Evolutionary conservation across 2,329 filamentous ascomycete species (phyloP).

Genomic region (Ilyonectria destructans): DNA sequence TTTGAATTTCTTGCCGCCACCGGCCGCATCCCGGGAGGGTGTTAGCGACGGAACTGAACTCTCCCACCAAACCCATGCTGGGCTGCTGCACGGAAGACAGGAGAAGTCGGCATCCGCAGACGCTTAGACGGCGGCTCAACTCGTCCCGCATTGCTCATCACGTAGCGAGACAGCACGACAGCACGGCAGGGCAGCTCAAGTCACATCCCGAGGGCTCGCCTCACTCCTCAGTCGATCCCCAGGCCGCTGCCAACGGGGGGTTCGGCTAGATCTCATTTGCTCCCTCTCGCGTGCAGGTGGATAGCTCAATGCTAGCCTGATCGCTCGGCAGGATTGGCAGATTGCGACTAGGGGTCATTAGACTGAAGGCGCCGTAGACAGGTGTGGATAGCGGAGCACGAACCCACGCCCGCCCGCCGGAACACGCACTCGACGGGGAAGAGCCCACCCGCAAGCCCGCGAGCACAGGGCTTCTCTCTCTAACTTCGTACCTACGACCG

Average conservation of each 20-base stretch:
- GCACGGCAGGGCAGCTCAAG: neutral
- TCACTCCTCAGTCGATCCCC: slow-evolving; percentile 45
- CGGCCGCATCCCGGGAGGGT: neutral
- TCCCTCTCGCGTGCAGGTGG: slow-evolving; percentile 47
- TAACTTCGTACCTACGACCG: neutral
- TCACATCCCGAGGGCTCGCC: slow-evolving; percentile 31
- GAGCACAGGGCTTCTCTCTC: slow-evolving; percentile 1
- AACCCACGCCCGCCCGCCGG: neutral
- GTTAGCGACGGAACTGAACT: neutral
- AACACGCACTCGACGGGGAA: slow-evolving; percentile 7
- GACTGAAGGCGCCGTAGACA: neutral
- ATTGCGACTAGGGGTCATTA: slow-evolving; percentile 43
- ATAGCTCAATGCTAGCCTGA: slow-evolving; percentile 47
- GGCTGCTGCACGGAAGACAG: neutral
- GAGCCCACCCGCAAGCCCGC: neutral
- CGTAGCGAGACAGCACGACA: neutral
- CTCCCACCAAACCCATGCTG: neutral
- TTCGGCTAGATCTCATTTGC: slow-evolving; percentile 49
- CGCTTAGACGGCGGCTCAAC: neutral
- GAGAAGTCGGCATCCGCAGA: too few relatives aligned
- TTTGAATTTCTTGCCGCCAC: neutral
- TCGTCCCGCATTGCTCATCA: neutral
- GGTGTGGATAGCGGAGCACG: neutral
- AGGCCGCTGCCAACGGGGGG: slow-evolving; percentile 29
- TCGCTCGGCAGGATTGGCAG: slow-evolving; percentile 50